Percentiles rank a stretch among this genome's conserved stretches.
phyloP scores from a whole-genome alignment of 1,284 basidiomycete species.

The Chiua sp. region DNA sequence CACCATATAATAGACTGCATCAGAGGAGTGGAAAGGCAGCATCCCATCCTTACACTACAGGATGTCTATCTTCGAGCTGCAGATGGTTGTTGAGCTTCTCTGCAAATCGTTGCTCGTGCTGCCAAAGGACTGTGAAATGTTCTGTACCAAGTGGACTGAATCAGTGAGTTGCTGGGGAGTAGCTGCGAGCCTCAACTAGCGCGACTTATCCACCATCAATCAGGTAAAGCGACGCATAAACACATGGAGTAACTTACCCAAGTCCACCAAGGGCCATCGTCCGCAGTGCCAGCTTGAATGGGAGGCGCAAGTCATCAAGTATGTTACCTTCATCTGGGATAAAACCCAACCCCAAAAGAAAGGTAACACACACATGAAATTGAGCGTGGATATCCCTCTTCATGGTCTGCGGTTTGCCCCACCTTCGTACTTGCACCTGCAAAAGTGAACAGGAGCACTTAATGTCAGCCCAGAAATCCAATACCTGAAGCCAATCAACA shows the following conservation, averaged over 20 bases:
- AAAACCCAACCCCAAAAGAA: conserved; percentile 8
- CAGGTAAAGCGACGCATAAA: neutral
- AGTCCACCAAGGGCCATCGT: neutral
- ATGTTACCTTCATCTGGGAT: conserved; percentile 20
- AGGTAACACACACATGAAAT: neutral
- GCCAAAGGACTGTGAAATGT: neutral
- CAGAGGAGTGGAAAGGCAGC: too few species aligned
- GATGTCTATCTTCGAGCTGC: neutral
- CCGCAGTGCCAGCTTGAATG: conserved; percentile 20
- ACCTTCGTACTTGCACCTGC: conserved; percentile 9
- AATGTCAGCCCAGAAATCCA: conserved; percentile 8
- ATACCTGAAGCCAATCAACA: conserved; percentile 29
- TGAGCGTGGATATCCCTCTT: conserved; percentile 12
- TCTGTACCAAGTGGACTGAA: neutral
- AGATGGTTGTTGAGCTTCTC: neutral
- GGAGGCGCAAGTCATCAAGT: conserved; percentile 26
- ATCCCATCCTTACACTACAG: too few species aligned
- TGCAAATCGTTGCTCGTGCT: neutral
- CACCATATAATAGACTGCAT: too few species aligned
- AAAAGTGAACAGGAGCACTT: neutral
- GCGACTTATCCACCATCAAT: neutral
- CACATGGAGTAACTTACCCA: conserved; percentile 3
- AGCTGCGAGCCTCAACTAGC: too few species aligned
- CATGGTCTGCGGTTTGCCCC: conserved; percentile 18
- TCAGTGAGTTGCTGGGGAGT: too few species aligned